phyloP scores from a whole-genome alignment of 2,329 filamentous ascomycete species.

The Verticillium nonalfalfae region DNA sequence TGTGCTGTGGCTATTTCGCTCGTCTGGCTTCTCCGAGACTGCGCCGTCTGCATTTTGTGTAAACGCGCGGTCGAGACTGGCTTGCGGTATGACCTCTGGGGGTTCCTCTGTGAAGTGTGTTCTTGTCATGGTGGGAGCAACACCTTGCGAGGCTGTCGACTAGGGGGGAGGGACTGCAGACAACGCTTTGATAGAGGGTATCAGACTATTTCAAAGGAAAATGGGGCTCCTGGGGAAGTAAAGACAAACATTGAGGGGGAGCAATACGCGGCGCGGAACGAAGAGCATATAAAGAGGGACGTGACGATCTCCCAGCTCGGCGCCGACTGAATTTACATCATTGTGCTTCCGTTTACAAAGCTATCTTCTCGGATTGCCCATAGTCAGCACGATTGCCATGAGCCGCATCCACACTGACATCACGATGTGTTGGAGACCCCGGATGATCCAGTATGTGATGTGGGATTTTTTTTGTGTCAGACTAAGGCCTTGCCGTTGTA shows the following conservation, averaged over 20 bases:
- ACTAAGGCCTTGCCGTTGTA: background rate
- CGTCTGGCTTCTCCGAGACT: background rate
- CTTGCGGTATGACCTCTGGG: slow-evolving; percentile 27
- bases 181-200: background rate
- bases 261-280: background rate
- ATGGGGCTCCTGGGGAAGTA: background rate
- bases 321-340: background rate
- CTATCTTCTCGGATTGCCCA: background rate
- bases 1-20: slow-evolving; percentile 22
- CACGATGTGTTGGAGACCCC: background rate
- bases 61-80: slow-evolving; percentile 19
- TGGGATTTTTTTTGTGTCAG: background rate
- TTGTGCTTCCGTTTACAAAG: background rate
- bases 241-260: background rate
- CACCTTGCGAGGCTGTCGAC: background rate
- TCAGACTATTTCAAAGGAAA: background rate
- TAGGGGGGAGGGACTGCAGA: background rate
- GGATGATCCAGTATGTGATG: background rate
- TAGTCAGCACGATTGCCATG: background rate
- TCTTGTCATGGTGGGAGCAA: background rate
- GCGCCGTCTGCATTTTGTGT: background rate
- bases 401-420: background rate
- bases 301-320: background rate
- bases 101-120: slow-evolving; percentile 28
- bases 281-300: background rate